Evolutionary conservation across 805 yeast species (phyloP).

Genomic region (Metschnikowia henanensis): DNA sequence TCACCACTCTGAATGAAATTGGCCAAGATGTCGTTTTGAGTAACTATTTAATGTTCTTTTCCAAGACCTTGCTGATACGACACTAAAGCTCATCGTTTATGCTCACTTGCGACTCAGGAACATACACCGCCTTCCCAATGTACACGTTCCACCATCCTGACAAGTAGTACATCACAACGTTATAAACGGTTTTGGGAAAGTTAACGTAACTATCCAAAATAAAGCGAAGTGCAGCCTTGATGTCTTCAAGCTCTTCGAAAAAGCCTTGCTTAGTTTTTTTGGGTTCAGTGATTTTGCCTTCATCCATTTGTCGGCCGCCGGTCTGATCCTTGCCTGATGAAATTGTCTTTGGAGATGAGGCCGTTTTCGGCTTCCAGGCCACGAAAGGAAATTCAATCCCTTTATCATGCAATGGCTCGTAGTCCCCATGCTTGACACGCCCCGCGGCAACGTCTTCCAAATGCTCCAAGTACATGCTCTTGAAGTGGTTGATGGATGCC

Average conservation of each 20-base stretch:
- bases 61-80: too few relatives aligned
- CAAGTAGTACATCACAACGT: constrained; percentile 46
- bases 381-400: constrained; percentile 43
- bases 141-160: constrained; percentile 71
- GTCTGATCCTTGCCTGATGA: background rate
- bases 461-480: constrained; percentile 47
- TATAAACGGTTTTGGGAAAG: constrained; percentile 65
- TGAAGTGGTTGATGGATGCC: constrained; percentile 71
- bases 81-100: constrained; percentile 19
- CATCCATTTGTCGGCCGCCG: constrained; percentile 1
- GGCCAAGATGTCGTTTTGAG: too few relatives aligned
- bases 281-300: constrained; percentile 10
- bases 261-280: constrained; percentile 14
- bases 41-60: too few relatives aligned
- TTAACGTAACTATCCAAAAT: constrained; percentile 63
- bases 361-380: constrained; percentile 10
- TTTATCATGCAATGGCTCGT: constrained; percentile 30
- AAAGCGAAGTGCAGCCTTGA: constrained; percentile 61
- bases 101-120: constrained; percentile 15
- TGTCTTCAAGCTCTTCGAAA: constrained; percentile 49
- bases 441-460: constrained; percentile 42
- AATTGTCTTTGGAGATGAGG: constrained; percentile 1
- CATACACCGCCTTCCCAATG: constrained; percentile 51
- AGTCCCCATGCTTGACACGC: constrained; percentile 40
- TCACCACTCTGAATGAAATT: too few relatives aligned